phyloP scores from a whole-genome alignment of 306 rosid genomes.

The Ceratonia siliqua region DNA sequence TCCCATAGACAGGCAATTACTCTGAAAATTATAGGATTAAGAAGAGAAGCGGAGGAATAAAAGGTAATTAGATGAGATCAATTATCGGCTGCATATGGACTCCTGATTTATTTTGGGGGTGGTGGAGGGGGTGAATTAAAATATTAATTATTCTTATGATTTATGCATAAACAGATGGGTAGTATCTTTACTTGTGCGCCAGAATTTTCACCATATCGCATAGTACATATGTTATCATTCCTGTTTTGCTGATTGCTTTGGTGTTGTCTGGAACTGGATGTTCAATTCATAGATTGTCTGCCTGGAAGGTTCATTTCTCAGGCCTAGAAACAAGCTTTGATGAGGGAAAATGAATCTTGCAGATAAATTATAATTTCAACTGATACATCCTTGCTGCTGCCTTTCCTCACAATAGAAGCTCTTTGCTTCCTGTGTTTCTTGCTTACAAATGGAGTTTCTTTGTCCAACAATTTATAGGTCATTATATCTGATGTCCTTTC shows the following conservation, averaged over 20 bases:
- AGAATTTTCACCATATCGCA: neutral
- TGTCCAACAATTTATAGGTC: neutral
- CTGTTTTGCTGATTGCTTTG: neutral
- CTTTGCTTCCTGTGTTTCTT: neutral
- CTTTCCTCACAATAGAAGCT: neutral
- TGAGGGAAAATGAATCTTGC: neutral
- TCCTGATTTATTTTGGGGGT: neutral
- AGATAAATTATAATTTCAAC: conserved; percentile 2
- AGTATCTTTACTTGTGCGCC: neutral
- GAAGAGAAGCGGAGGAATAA: conserved; percentile 3
- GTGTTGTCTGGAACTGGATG: neutral
- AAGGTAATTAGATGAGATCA: neutral
- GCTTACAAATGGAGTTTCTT: conserved; percentile 11
- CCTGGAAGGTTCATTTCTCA: neutral
- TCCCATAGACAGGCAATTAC: neutral
- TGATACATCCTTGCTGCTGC: conserved; percentile 3
- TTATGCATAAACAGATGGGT: neutral
- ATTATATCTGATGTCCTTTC: conserved; percentile 3
- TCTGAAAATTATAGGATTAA: conserved; percentile 16
- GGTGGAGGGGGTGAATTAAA: neutral
- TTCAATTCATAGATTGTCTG: conserved; percentile 2
- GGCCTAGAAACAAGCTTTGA: conserved; percentile 2
- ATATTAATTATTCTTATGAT: neutral
- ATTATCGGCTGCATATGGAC: conserved; percentile 18
- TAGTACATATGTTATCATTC: neutral